These are phyloP conservation scores for Cordyceps cicadae DNA, from an alignment of 2,329 filamentous ascomycete species.

Conservation along the genomic window DNA sequence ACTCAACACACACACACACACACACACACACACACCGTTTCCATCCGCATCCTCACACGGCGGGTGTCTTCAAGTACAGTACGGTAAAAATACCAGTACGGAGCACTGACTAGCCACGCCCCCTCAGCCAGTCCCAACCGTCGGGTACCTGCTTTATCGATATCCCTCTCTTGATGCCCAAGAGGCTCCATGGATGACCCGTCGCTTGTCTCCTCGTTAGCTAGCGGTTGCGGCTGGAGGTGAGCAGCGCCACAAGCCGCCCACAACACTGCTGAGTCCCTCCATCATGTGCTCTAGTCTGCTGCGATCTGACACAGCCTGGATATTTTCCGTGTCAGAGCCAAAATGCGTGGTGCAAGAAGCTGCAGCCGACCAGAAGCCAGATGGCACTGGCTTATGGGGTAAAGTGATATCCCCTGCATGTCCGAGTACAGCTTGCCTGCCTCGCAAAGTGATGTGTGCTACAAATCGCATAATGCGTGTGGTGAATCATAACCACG, in stretches of 20 bases:
- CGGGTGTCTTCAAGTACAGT: background rate
- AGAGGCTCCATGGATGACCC: background rate
- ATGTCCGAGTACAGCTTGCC: conserved; percentile 1
- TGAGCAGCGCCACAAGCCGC: background rate
- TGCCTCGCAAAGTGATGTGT: background rate
- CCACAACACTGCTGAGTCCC: conserved; percentile 5
- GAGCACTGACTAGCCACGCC: background rate
- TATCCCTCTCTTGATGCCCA: background rate
- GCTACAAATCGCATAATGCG: background rate
- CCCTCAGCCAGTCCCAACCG: background rate
- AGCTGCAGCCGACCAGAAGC: background rate
- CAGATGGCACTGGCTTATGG: background rate
- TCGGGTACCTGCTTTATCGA: conserved; percentile 4
- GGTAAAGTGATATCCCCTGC: background rate
- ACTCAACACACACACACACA: background rate
- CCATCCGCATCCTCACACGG: background rate
- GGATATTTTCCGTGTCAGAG: background rate
- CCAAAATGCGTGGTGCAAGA: background rate
- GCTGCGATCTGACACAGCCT: conserved; percentile 1
- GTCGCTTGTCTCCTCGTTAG: background rate
- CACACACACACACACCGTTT: background rate
- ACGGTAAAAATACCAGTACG: background rate
- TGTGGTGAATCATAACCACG: background rate
- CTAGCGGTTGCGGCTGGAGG: background rate
- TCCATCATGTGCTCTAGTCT: conserved; percentile 9